Evolutionary conservation across 1,284 basidiomycete genomes (phyloP).

Genomic region (Boletus sp.): DNA sequence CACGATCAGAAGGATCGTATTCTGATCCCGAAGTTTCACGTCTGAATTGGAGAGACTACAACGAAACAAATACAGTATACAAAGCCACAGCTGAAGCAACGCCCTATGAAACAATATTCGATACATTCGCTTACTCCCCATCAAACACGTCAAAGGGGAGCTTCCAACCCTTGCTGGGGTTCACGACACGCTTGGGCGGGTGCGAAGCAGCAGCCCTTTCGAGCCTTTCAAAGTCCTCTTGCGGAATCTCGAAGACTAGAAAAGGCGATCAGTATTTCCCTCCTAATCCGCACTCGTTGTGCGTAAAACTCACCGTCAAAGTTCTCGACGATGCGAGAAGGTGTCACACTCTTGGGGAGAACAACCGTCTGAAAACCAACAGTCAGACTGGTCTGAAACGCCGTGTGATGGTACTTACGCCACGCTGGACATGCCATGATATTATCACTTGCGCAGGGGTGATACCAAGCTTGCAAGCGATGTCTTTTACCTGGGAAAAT

Average conservation of each 20-base stretch:
- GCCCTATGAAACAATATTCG: not conserved
- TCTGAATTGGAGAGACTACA: not conserved
- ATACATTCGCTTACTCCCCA: slow-evolving; percentile 24
- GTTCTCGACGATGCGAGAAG: slow-evolving; percentile 72
- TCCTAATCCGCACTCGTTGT: not conserved
- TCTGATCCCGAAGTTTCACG: no score
- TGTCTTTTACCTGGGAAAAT: slow-evolving; percentile 45
- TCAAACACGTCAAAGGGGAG: slow-evolving; percentile 64
- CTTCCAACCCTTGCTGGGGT: slow-evolving; percentile 64
- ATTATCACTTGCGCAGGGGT: slow-evolving; percentile 79
- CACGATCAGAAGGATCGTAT: not conserved
- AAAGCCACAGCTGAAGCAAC: not conserved
- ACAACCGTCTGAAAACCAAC: slow-evolving; percentile 53
- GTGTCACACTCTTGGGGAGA: slow-evolving; percentile 78
- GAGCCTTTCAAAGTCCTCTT: slow-evolving; percentile 55
- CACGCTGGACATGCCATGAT: slow-evolving; percentile 79
- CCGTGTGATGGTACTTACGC: slow-evolving; percentile 45
- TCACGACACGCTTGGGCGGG: slow-evolving; percentile 50
- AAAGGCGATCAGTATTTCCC: not conserved
- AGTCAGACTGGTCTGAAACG: slow-evolving; percentile 1
- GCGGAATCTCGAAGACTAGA: slow-evolving; percentile 53
- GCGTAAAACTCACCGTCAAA: slow-evolving; percentile 44
- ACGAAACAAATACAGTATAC: not conserved
- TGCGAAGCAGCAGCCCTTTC: slow-evolving; percentile 61
- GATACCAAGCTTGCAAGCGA: slow-evolving; percentile 64